Evolutionary conservation across 176 grass and related monocot genomes (phyloP).

Genomic region (Avena atlantica): DNA sequence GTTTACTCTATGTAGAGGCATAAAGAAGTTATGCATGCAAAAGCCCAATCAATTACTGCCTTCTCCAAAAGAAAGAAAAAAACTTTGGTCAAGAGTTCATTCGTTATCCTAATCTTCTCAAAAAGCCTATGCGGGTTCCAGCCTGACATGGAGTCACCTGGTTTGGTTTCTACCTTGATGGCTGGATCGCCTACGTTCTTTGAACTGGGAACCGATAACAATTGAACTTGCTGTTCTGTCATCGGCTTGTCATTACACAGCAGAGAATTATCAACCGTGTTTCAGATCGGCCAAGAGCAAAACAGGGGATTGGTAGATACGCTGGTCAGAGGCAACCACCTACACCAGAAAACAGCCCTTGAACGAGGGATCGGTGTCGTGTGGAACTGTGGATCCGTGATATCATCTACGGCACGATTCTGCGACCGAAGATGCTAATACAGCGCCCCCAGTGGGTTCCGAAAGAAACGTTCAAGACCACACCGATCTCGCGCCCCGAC

Average conservation of each 20-base stretch:
- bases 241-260: neutral
- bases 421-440: neutral
- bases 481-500: neutral
- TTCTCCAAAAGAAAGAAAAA: no score
- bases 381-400: conserved; percentile 5
- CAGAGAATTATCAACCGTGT: no score
- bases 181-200: neutral
- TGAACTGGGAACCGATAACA: neutral
- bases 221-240: neutral
- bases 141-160: neutral
- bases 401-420: neutral
- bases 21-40: no score
- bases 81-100: no score
- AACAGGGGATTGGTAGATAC: neutral
- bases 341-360: neutral
- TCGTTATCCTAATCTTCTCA: no score
- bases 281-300: neutral
- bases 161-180: neutral
- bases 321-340: neutral
- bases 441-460: neutral
- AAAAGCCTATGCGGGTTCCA: no score
- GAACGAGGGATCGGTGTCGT: neutral
- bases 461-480: conserved; percentile 1
- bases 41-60: no score
- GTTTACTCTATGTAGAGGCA: no score